These are phyloP conservation scores for Trametes pubescens DNA, from an alignment of 1,284 basidiomycete species.

Conservation along the genomic window DNA sequence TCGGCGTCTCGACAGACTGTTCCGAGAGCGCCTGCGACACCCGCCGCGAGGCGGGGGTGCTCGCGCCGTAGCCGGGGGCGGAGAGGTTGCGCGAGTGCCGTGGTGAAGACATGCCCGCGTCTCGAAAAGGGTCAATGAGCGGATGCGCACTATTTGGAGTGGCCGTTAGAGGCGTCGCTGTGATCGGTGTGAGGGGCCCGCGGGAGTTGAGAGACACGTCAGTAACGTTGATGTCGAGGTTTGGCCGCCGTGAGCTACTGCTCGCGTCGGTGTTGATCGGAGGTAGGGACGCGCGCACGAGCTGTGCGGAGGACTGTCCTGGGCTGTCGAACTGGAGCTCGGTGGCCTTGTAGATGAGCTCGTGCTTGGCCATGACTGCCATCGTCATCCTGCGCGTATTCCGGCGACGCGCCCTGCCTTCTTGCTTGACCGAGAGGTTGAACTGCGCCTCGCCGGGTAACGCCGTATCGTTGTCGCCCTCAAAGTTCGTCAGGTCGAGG, in stretches of 20 bases:
- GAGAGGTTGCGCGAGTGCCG: constrained; percentile 23
- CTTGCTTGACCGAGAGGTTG: constrained; percentile 66
- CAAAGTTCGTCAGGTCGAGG: constrained; percentile 83
- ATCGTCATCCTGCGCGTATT: constrained; percentile 51
- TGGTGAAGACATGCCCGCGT: constrained; percentile 2
- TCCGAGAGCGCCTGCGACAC: constrained; percentile 23
- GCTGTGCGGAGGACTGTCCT: constrained; percentile 19
- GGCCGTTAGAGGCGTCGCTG: neutral
- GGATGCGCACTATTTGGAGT: constrained; percentile 37
- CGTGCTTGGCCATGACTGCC: constrained; percentile 34
- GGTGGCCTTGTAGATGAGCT: constrained; percentile 26
- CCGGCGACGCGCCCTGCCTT: constrained; percentile 74
- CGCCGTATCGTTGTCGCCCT: constrained; percentile 76
- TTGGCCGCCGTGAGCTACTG: neutral
- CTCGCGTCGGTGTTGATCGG: constrained; percentile 20
- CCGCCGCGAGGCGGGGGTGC: constrained; percentile 7
- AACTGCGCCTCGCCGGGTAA: constrained; percentile 71
- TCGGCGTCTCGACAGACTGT: constrained; percentile 17
- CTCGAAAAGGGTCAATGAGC: constrained; percentile 21
- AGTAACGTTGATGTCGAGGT: constrained; percentile 14
- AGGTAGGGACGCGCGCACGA: constrained; percentile 23
- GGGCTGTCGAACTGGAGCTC: constrained; percentile 20
- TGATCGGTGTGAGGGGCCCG: neutral
- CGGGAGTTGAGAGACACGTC: constrained; percentile 2
- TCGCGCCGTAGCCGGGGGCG: neutral